A percentile compares a stretch with the other conserved stretches of the same genome.
phyloP scores from a whole-genome alignment of 176 grass and related monocot genomes.

The Triticum dicoccoides region DNA sequence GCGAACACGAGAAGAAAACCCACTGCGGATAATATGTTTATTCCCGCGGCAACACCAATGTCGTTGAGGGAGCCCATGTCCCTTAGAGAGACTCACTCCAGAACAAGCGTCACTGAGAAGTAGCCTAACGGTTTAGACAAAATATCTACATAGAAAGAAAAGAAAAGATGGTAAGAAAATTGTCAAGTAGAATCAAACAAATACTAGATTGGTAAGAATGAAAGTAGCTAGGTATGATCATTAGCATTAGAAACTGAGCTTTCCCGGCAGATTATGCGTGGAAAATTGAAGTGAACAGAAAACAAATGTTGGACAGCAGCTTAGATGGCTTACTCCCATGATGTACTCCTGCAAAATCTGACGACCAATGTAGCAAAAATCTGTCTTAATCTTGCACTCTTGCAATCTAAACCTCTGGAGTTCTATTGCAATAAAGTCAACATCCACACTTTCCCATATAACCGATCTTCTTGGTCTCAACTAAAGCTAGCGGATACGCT shows the following conservation, averaged over 20 bases:
- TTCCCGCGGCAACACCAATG: slow-evolving; percentile 62
- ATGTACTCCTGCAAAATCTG: not conserved
- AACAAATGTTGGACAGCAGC: not conserved
- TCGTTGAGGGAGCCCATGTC: slow-evolving; percentile 72
- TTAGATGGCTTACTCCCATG: not conserved
- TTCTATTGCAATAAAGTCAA: not conserved
- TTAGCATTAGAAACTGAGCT: not conserved
- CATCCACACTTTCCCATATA: not conserved
- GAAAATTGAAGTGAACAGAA: not conserved
- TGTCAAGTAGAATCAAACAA: not conserved
- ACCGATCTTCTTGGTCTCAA: not conserved
- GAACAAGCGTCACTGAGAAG: not conserved
- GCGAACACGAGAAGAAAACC: slow-evolving; percentile 81
- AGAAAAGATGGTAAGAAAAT: not conserved
- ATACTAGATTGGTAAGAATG: not conserved
- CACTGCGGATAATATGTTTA: slow-evolving; percentile 78
- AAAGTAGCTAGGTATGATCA: not conserved
- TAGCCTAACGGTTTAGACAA: not conserved
- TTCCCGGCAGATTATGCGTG: not conserved
- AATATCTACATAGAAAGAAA: slow-evolving; percentile 12
- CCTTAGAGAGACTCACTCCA: slow-evolving; percentile 25
- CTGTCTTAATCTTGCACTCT: not conserved
- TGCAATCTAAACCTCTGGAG: not conserved
- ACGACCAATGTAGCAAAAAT: not conserved
- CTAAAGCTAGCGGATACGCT: not conserved